phyloP scores from a whole-genome alignment of 805 yeast species.

The Jamesozyma gamospora region DNA sequence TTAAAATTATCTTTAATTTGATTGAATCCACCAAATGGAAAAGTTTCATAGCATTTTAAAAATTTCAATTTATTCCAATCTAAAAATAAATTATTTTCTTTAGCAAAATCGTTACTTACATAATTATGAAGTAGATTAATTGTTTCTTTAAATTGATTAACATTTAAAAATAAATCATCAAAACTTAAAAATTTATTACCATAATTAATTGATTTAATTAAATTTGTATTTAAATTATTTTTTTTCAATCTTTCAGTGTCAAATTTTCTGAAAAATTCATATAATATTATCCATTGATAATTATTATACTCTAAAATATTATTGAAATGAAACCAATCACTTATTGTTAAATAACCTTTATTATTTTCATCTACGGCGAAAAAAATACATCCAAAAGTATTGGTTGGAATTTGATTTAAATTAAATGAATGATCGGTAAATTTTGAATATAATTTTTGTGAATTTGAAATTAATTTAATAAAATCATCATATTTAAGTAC shows the following conservation, averaged over 20 bases:
- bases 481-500: slow-evolving; percentile 31
- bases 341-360: slow-evolving; percentile 55
- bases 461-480: slow-evolving; percentile 29
- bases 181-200: slow-evolving; percentile 31
- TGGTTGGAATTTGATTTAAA: slow-evolving; percentile 43
- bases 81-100: slow-evolving; percentile 19
- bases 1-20: background rate
- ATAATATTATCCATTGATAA: slow-evolving; percentile 42
- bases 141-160: slow-evolving; percentile 26
- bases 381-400: slow-evolving; percentile 63
- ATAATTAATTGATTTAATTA: slow-evolving; percentile 30
- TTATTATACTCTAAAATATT: slow-evolving; percentile 39
- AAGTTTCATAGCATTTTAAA: slow-evolving; percentile 21
- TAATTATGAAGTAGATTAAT: slow-evolving; percentile 27
- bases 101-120: slow-evolving; percentile 25
- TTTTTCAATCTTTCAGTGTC: slow-evolving; percentile 25
- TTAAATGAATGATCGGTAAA: slow-evolving; percentile 33
- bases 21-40: slow-evolving; percentile 9
- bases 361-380: slow-evolving; percentile 65
- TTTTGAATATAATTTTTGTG: slow-evolving; percentile 21
- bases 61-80: slow-evolving; percentile 30
- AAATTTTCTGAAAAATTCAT: slow-evolving; percentile 43
- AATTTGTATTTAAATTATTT: background rate
- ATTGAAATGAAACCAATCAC: slow-evolving; percentile 70
- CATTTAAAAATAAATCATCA: slow-evolving; percentile 28